phyloP scores from a whole-genome alignment of 2,329 filamentous ascomycete genomes.

The Endoconidiophora laricicola region DNA sequence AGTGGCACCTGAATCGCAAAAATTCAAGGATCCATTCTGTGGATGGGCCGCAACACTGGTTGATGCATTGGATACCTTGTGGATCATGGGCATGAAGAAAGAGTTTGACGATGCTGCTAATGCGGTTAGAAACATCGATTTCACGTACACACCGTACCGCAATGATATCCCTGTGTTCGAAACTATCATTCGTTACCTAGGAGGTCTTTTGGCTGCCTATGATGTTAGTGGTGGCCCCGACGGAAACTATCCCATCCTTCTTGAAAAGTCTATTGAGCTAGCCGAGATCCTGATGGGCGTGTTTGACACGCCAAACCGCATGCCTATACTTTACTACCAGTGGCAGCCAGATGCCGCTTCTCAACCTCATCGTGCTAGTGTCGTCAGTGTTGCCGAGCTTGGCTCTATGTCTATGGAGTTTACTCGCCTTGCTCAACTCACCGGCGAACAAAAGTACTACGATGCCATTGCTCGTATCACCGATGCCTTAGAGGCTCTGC shows the following conservation, averaged over 20 bases:
- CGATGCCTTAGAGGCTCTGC: constrained; percentile 58
- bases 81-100: constrained; percentile 65
- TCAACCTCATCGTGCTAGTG: constrained; percentile 44
- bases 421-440: constrained; percentile 74
- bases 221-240: constrained; percentile 55
- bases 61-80: constrained; percentile 66
- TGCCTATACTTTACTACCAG: constrained; percentile 68
- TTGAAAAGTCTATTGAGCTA: constrained; percentile 64
- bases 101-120: constrained; percentile 67
- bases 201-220: constrained; percentile 70
- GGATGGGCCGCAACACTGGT: constrained; percentile 82
- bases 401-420: constrained; percentile 78
- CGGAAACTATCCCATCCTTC: constrained; percentile 44
- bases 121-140: constrained; percentile 60
- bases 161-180: constrained; percentile 77
- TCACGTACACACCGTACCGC: constrained; percentile 48
- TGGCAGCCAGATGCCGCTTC: constrained; percentile 53
- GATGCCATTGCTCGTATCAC: constrained; percentile 80
- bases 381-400: constrained; percentile 50
- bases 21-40: constrained; percentile 65
- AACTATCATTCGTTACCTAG: constrained; percentile 80
- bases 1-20: constrained; percentile 53
- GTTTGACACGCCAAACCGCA: constrained; percentile 86
- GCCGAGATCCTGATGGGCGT: constrained; percentile 66
- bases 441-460: constrained; percentile 67